These are phyloP conservation scores for Microcos paniculata DNA, from an alignment of 345 rosid species.

Conservation along the genomic window DNA sequence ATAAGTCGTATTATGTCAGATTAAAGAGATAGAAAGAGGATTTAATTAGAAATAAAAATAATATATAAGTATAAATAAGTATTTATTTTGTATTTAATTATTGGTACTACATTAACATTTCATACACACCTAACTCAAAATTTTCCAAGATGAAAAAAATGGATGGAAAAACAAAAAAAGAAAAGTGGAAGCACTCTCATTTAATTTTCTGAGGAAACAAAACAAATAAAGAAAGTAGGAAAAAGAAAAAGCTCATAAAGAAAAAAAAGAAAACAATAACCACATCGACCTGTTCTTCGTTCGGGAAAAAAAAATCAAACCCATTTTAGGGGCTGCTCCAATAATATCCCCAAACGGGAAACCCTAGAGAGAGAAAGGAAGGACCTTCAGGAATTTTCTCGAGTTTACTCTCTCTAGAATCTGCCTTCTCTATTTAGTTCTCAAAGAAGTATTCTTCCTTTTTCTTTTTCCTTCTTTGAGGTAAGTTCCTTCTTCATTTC, in stretches of 20 bases:
- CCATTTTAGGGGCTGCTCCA: neutral
- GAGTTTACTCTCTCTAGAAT: conserved; percentile 4
- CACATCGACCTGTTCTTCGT: neutral
- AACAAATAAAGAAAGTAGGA: neutral
- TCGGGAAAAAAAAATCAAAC: neutral
- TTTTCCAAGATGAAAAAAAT: neutral
- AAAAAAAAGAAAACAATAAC: neutral
- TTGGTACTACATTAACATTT: no score
- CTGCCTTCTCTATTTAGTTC: neutral
- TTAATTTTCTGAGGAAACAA: neutral
- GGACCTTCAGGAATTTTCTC: neutral
- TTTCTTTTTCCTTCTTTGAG: neutral
- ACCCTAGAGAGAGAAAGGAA: neutral
- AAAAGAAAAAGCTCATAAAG: no score
- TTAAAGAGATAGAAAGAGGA: no score
- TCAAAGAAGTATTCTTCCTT: neutral
- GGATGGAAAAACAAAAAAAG: neutral
- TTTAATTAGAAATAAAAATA: no score
- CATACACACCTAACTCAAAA: no score
- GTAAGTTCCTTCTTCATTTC: neutral
- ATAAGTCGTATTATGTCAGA: no score
- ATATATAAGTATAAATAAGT: no score
- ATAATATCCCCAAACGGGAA: neutral
- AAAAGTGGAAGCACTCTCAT: neutral
- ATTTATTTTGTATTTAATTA: no score